Conservation (phyloP, 192 early-diverging fungal species). For the Coemansia sp. region DNA sequence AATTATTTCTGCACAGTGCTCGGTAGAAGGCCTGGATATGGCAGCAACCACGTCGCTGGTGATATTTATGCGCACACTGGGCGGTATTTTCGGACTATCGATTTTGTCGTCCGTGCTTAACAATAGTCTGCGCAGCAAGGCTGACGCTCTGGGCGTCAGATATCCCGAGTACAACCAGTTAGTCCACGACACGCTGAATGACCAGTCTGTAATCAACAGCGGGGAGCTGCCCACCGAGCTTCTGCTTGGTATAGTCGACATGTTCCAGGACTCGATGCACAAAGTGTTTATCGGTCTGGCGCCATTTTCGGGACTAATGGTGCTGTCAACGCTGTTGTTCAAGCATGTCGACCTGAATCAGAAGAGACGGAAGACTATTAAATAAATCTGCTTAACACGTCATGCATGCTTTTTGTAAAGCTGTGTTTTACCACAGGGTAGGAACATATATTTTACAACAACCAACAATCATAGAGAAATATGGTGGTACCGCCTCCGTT, state of each 20-base stretch:
- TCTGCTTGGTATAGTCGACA: constrained; percentile 38
- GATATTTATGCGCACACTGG: constrained; percentile 66
- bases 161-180: constrained; percentile 50
- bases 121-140: constrained; percentile 53
- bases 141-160: constrained; percentile 15
- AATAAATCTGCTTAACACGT: constrained; percentile 11
- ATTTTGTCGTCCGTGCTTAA: constrained; percentile 63
- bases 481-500: too few species aligned
- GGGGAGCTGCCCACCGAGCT: constrained; percentile 43
- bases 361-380: constrained; percentile 38
- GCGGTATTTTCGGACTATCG: constrained; percentile 61
- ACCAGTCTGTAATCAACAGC: constrained; percentile 43
- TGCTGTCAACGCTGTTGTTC: constrained; percentile 44
- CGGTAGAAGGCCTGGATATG: constrained; percentile 61
- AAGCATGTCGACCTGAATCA: constrained; percentile 30
- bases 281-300: constrained; percentile 57
- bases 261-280: constrained; percentile 58
- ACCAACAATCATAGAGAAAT: too few species aligned
- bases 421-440: too few species aligned
- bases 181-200: constrained; percentile 52
- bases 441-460: too few species aligned
- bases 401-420: too few species aligned
- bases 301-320: constrained; percentile 55
- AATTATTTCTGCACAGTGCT: constrained; percentile 68
- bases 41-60: constrained; percentile 66